phyloP scores from a whole-genome alignment of 352 stramenopile species.

The Phytopythium boreale region DNA sequence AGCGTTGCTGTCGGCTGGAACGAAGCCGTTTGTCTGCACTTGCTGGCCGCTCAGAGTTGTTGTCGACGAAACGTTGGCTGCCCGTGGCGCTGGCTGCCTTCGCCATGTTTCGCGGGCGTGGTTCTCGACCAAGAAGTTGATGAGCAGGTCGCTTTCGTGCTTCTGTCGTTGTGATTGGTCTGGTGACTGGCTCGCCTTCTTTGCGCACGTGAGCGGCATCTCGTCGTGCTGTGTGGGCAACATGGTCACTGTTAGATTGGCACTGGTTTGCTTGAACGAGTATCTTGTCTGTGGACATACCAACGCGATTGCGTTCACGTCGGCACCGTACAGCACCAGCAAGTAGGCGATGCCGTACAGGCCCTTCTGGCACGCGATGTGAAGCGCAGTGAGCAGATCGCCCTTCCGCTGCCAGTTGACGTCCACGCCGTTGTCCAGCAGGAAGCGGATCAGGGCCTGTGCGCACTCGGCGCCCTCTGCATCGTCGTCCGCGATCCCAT shows the following conservation, averaged over 20 bases:
- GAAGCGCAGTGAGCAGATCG: slow-evolving; percentile 62
- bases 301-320: slow-evolving; percentile 68
- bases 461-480: slow-evolving; percentile 28
- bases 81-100: slow-evolving; percentile 7
- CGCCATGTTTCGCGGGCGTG: slow-evolving; percentile 57
- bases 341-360: slow-evolving; percentile 59
- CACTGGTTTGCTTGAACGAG: not conserved
- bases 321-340: slow-evolving; percentile 63
- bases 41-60: not conserved
- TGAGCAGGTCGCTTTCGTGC: slow-evolving; percentile 25
- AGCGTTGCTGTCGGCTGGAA: not conserved
- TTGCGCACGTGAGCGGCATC: slow-evolving; percentile 60
- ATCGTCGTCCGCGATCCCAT: slow-evolving; percentile 21
- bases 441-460: slow-evolving; percentile 56
- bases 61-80: not conserved
- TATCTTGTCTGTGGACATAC: slow-evolving; percentile 16
- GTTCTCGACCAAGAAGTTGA: slow-evolving; percentile 37
- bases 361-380: slow-evolving; percentile 62
- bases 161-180: slow-evolving; percentile 11
- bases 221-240: slow-evolving; percentile 42
- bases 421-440: slow-evolving; percentile 57
- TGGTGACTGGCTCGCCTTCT: slow-evolving; percentile 17
- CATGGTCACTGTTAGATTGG: not conserved
- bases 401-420: slow-evolving; percentile 70
- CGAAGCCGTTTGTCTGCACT: not conserved